These are phyloP conservation scores for Hyphopichia burtonii DNA, from an alignment of 1,139 yeast species.

Conservation along the genomic window DNA sequence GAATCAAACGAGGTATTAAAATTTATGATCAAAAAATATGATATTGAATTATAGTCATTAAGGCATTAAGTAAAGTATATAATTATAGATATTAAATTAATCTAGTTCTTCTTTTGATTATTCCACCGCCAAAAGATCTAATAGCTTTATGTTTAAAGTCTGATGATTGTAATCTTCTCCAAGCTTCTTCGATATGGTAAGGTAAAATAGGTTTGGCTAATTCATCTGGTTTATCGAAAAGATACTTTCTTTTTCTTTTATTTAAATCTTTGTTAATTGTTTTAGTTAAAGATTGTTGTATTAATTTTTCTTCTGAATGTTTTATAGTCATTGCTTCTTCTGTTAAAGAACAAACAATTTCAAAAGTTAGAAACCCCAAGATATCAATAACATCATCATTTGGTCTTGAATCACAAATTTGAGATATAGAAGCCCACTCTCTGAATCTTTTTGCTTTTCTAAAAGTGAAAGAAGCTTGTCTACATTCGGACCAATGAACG, in stretches of 20 bases:
- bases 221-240: slow-evolving; percentile 91
- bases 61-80: no score
- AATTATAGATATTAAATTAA: slow-evolving; percentile 39
- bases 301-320: slow-evolving; percentile 56
- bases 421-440: slow-evolving; percentile 93
- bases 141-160: slow-evolving; percentile 63
- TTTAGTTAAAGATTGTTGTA: slow-evolving; percentile 27
- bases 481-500: slow-evolving; percentile 98
- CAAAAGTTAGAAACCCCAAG: slow-evolving; percentile 91
- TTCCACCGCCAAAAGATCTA: slow-evolving; percentile 77
- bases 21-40: slow-evolving; percentile 1
- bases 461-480: slow-evolving; percentile 96
- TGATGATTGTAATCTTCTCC: slow-evolving; percentile 73
- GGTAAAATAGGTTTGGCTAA: slow-evolving; percentile 80
- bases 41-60: slow-evolving; percentile 5
- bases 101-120: slow-evolving; percentile 41
- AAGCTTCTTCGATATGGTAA: slow-evolving; percentile 87
- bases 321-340: slow-evolving; percentile 88
- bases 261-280: slow-evolving; percentile 22
- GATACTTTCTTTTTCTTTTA: slow-evolving; percentile 51
- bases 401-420: slow-evolving; percentile 85
- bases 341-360: slow-evolving; percentile 90
- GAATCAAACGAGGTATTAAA: slow-evolving; percentile 9
- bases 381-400: slow-evolving; percentile 97
- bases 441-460: slow-evolving; percentile 88